A percentile compares a stretch with the other conserved stretches of the same genome.
Conservation (phyloP, 2,329 filamentous ascomycete genomes). For the Colletotrichum incanum region DNA sequence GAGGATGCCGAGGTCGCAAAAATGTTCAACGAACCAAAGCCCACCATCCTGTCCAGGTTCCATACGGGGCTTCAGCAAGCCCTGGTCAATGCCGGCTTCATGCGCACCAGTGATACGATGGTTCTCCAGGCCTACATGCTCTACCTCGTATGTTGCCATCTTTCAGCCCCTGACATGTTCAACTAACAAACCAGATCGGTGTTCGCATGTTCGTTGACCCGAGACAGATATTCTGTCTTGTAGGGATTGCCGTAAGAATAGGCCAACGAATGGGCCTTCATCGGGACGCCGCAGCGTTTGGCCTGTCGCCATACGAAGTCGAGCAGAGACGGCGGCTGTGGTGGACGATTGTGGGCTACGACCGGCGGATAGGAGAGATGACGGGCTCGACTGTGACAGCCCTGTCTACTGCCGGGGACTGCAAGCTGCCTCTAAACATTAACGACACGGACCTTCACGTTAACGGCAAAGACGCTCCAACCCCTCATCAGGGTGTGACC, state of each 20-base stretch:
- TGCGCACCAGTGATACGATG: conserved; percentile 76
- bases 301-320: conserved; percentile 71
- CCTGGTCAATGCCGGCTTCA: conserved; percentile 76
- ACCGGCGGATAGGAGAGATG: conserved; percentile 79
- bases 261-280: conserved; percentile 80
- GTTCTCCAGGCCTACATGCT: conserved; percentile 78
- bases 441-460: conserved; percentile 73
- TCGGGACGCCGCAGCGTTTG: conserved; percentile 69
- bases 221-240: conserved; percentile 71
- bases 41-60: conserved; percentile 66
- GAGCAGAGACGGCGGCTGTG: conserved; percentile 81
- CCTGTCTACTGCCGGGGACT: conserved; percentile 68
- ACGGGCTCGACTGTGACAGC: conserved; percentile 72
- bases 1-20: conserved; percentile 66
- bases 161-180: background rate
- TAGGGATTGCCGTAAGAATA: conserved; percentile 77
- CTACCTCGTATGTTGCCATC: conserved; percentile 70
- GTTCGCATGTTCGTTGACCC: conserved; percentile 74
- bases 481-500: conserved; percentile 65
- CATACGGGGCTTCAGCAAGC: conserved; percentile 75
- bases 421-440: conserved; percentile 72
- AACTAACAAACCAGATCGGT: conserved; percentile 49
- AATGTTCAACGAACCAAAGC: conserved; percentile 69
- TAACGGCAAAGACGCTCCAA: conserved; percentile 69
- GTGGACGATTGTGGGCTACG: conserved; percentile 81